Evolutionary conservation across 306 rosid genomes (phyloP).

Genomic region (Quercus engelmannii): DNA sequence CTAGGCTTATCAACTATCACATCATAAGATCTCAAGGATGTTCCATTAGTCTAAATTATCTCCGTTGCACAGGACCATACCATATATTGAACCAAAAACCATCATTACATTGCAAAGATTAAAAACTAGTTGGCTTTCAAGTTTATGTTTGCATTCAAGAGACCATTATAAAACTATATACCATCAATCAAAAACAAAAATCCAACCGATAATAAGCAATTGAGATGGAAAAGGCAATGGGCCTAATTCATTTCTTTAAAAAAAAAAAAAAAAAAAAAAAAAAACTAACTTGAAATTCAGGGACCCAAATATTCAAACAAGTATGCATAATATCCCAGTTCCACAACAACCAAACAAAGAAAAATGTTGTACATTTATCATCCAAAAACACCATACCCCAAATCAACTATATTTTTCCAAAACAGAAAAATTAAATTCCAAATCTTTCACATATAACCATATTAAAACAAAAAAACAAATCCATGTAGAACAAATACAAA

Average conservation of each 20-base stretch:
- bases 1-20: background rate
- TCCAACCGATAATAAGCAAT: background rate
- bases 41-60: background rate
- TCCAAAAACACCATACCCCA: background rate
- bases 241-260: background rate
- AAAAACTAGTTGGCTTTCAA: background rate
- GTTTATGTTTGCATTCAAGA: background rate
- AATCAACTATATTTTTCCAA: background rate
- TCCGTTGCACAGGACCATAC: background rate
- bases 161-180: background rate
- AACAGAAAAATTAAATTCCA: background rate
- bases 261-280: background rate
- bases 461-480: background rate
- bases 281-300: background rate
- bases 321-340: background rate
- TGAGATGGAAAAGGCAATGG: background rate
- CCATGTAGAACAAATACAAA: background rate
- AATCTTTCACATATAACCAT: background rate
- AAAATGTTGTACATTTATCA: background rate
- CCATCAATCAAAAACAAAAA: background rate
- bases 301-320: background rate
- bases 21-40: background rate
- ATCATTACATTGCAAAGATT: background rate
- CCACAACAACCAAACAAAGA: background rate
- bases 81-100: background rate